A percentile compares a stretch with the other conserved stretches of the same genome.
Conservation (phyloP, 768 basidiomycete species). For the Termitomyces sp. region DNA sequence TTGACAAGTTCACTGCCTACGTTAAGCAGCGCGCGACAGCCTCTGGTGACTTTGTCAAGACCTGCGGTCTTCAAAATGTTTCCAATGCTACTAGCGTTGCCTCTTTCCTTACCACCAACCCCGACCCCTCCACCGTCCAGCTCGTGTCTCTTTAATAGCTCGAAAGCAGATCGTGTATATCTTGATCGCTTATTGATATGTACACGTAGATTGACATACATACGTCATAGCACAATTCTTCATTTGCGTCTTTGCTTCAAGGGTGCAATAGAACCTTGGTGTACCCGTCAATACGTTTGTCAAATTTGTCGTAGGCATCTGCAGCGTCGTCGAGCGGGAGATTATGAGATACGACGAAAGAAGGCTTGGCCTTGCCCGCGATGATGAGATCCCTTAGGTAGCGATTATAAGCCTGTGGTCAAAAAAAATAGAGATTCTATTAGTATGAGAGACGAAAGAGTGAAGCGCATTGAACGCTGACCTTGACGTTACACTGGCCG, state of each 20-base stretch:
- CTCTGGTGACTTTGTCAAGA: constrained; percentile 37
- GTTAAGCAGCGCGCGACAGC: constrained; percentile 25
- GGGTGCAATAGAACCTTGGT: constrained; percentile 53
- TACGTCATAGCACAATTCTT: background rate
- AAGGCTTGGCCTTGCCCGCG: constrained; percentile 49
- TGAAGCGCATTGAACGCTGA: constrained; percentile 21
- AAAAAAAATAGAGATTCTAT: background rate
- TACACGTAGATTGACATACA: background rate
- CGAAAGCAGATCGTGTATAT: too few relatives aligned
- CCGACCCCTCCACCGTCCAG: constrained; percentile 11
- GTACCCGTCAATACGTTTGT: constrained; percentile 51
- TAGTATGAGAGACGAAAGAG: background rate
- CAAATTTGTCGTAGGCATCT: constrained; percentile 53
- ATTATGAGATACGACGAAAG: constrained; percentile 55
- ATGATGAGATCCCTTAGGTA: constrained; percentile 57
- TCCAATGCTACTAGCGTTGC: constrained; percentile 24
- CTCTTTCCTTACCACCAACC: constrained; percentile 23
- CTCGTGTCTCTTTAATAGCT: constrained; percentile 7
- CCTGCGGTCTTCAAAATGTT: constrained; percentile 32
- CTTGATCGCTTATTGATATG: background rate
- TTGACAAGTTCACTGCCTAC: constrained; percentile 31
- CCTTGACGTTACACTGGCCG: constrained; percentile 58
- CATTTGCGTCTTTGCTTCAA: constrained; percentile 17
- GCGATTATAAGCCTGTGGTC: constrained; percentile 45
- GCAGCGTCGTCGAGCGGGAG: constrained; percentile 46